phyloP scores from a whole-genome alignment of 2,329 filamentous ascomycete genomes.

The Thermomyces lanuginosus region DNA sequence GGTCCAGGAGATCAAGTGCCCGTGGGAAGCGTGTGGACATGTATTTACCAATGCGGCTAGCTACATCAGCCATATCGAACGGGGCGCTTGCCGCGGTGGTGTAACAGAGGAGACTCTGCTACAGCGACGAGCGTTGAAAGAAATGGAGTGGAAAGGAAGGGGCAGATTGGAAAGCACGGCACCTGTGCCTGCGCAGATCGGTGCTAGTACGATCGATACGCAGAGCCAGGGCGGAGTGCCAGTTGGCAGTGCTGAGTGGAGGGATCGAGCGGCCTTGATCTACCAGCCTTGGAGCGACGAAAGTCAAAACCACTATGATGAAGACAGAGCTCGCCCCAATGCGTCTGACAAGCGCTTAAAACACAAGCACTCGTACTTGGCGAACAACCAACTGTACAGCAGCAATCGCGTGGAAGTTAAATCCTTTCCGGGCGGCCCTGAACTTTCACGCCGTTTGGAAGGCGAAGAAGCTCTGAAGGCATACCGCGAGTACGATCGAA shows the following conservation, averaged over 20 bases:
- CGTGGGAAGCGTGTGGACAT: slow-evolving; percentile 24
- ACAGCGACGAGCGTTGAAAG: slow-evolving; percentile 35
- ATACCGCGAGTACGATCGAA: slow-evolving; percentile 1
- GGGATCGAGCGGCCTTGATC: slow-evolving; percentile 9
- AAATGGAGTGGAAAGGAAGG: slow-evolving; percentile 24
- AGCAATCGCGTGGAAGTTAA: too few relatives aligned
- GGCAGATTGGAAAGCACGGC: slow-evolving; percentile 4
- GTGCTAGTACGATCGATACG: slow-evolving; percentile 11
- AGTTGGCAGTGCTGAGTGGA: slow-evolving; percentile 5
- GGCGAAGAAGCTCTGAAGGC: neutral
- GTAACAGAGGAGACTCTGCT: slow-evolving; percentile 31
- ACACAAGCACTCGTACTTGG: too few relatives aligned
- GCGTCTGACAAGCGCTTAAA: too few relatives aligned
- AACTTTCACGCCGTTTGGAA: too few relatives aligned
- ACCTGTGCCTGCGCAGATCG: slow-evolving; percentile 2
- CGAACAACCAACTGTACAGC: too few relatives aligned
- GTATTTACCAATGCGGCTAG: slow-evolving; percentile 33
- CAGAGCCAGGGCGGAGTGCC: slow-evolving; percentile 7
- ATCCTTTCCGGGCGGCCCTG: too few relatives aligned
- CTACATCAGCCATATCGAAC: slow-evolving; percentile 40
- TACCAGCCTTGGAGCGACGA: slow-evolving; percentile 8
- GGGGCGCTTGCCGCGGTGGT: slow-evolving; percentile 29
- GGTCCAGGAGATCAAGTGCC: slow-evolving; percentile 35
- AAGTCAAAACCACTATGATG: slow-evolving; percentile 2
- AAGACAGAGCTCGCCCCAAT: too few relatives aligned